phyloP scores from a whole-genome alignment of 2,329 filamentous ascomycete species.

The Stromatinia cepivora region DNA sequence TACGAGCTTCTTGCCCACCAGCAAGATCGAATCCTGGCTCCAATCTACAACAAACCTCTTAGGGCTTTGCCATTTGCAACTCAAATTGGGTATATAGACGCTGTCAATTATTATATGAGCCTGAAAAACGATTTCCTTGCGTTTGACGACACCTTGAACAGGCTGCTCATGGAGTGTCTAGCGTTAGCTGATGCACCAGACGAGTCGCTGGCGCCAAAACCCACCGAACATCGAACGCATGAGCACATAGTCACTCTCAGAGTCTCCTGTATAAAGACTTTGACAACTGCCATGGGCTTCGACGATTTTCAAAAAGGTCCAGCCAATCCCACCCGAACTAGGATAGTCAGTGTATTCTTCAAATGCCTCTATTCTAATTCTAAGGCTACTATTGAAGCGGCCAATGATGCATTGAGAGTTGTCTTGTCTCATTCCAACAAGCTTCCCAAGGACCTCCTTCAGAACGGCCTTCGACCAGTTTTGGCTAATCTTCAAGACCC shows the following conservation, averaged over 20 bases:
- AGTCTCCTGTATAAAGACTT: constrained; percentile 87
- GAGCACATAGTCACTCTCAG: constrained; percentile 89
- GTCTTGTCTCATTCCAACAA: constrained; percentile 88
- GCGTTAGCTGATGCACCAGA: constrained; percentile 94
- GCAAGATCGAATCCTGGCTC: constrained; percentile 83
- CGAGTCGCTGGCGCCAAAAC: constrained; percentile 88
- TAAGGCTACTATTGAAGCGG: constrained; percentile 87
- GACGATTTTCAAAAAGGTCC: constrained; percentile 82
- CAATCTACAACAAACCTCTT: constrained; percentile 93
- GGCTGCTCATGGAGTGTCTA: constrained; percentile 88
- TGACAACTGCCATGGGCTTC: constrained; percentile 91
- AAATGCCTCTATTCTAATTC: constrained; percentile 95
- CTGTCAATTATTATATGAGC: constrained; percentile 90
- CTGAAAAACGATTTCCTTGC: constrained; percentile 85
- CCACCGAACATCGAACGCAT: constrained; percentile 90
- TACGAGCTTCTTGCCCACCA: constrained; percentile 88
- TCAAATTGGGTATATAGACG: constrained; percentile 98
- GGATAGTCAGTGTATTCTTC: constrained; percentile 95
- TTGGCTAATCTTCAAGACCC: constrained; percentile 94
- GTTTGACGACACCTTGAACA: constrained; percentile 88
- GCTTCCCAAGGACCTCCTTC: constrained; percentile 89
- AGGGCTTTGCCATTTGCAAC: constrained; percentile 89
- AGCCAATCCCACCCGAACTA: constrained; percentile 63
- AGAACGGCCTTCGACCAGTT: constrained; percentile 92
- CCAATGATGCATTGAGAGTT: constrained; percentile 84